These are phyloP conservation scores for Xylariaceae sp. DNA, from an alignment of 2,329 filamentous ascomycete genomes.

Conservation along the genomic window DNA sequence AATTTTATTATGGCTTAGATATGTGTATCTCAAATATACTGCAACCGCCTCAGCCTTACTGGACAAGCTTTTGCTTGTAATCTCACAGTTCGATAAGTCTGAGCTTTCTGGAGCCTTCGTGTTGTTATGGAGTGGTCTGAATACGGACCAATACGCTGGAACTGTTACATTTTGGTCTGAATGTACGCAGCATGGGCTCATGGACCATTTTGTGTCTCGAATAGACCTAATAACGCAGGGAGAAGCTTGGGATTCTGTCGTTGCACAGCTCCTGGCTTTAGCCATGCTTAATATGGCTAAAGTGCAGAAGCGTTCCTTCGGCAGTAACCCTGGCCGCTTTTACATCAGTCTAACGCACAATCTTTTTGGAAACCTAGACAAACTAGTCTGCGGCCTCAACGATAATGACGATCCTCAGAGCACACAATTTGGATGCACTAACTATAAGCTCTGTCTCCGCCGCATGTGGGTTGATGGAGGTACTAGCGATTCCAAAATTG, in stretches of 20 bases:
- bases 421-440: too few relatives aligned
- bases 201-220: background rate
- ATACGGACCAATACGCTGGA: background rate
- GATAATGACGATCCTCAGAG: too few relatives aligned
- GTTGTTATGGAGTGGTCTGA: background rate
- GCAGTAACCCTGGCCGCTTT: background rate
- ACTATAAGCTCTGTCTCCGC: too few relatives aligned
- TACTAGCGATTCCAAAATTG: too few relatives aligned
- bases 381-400: too few relatives aligned
- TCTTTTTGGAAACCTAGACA: too few relatives aligned
- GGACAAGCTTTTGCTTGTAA: background rate
- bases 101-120: background rate
- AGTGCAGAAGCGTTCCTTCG: too few relatives aligned
- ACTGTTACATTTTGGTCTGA: background rate
- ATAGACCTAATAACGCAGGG: background rate
- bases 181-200: accelerated
- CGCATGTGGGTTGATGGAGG: too few relatives aligned
- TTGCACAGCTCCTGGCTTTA: background rate
- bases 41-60: background rate
- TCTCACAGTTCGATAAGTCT: background rate
- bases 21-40: background rate
- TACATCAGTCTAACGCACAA: too few relatives aligned
- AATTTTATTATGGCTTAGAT: background rate
- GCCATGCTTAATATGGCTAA: background rate
- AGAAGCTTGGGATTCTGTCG: background rate